Evolutionary conservation across 345 rosid species (phyloP).

Genomic region (Physaria fendleri): DNA sequence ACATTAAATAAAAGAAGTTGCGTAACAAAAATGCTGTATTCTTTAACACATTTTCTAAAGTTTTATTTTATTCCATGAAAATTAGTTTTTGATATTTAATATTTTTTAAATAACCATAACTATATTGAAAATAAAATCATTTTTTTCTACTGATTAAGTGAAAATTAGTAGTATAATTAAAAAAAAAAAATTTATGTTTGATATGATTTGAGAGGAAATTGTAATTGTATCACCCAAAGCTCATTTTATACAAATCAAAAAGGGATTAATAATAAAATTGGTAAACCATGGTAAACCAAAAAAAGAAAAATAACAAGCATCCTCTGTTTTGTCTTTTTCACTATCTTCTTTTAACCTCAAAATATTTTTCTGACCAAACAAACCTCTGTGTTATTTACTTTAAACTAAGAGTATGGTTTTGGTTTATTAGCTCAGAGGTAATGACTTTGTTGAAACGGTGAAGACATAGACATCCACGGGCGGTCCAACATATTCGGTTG

Average conservation of each 20-base stretch:
- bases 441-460: conserved; percentile 48
- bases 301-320: conserved; percentile 1
- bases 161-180: too few relatives aligned
- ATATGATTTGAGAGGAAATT: neutral
- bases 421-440: conserved; percentile 37
- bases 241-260: conserved; percentile 21
- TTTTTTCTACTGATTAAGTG: too few relatives aligned
- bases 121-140: too few relatives aligned
- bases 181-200: too few relatives aligned
- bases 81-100: too few relatives aligned
- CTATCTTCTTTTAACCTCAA: conserved; percentile 2
- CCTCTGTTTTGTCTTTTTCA: neutral
- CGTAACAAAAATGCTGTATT: too few relatives aligned
- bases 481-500: conserved; percentile 65
- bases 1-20: neutral
- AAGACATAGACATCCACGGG: conserved; percentile 56
- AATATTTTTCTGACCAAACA: conserved; percentile 4
- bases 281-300: too few relatives aligned
- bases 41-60: too few relatives aligned
- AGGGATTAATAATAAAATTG: neutral
- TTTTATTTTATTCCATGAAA: too few relatives aligned
- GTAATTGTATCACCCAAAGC: neutral
- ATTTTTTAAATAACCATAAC: too few relatives aligned
- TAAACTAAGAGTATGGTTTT: neutral
- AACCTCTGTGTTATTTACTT: conserved; percentile 30